Base-by-base conservation (phyloP, 2,329 filamentous ascomycete genomes). In the Epicoccum sorghinum region DNA sequence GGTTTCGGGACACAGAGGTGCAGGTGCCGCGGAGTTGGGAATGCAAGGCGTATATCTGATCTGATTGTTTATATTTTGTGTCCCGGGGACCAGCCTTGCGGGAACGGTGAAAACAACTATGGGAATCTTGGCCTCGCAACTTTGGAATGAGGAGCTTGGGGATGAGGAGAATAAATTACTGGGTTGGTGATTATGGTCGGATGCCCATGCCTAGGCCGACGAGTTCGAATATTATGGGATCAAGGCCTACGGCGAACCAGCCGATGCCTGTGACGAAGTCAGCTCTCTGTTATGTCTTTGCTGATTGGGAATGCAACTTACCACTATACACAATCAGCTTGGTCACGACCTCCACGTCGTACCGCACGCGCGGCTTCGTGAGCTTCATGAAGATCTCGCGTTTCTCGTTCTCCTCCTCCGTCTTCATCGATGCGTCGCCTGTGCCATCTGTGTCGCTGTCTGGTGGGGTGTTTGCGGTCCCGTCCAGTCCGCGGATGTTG, bases 261-360 rank as follows among this genome's bases (percentile, higher is more conserved):
- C 83, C 91, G 73, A 96, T 96, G 40, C 91, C 90, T 91, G 30
- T 7, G 41, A 40, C 39, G 12, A 18, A 10, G 43, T 58, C n/a
- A 54, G 48, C 13, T 5, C 7, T 46, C 39, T 55, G 7, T 7
- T 12, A 12, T 30, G 12, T 4, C n/a, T 7, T 18, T 18, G 10
- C 0, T 32, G 12, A 23, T 5, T 10, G 22, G 23, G 3, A 4
- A 9, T 12, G 12, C 10, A n/a, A 55, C 86, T 75, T 78, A 91
- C 93, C 95, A 55, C 89, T 84, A 78, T 99, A 99, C 23, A 99
- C 91, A 66, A 99, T 89, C 57, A 99, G 77, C 77, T 97, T 98
- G 4, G 95, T 98, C 33, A 99, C 89, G 35, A 99, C 93, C 75
- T 99, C 95, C n/a, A 98, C 93, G 76, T 99, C 95, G 70, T 98